phyloP scores from a whole-genome alignment of 495 filamentous ascomycete species.

The Xylaria curta region DNA sequence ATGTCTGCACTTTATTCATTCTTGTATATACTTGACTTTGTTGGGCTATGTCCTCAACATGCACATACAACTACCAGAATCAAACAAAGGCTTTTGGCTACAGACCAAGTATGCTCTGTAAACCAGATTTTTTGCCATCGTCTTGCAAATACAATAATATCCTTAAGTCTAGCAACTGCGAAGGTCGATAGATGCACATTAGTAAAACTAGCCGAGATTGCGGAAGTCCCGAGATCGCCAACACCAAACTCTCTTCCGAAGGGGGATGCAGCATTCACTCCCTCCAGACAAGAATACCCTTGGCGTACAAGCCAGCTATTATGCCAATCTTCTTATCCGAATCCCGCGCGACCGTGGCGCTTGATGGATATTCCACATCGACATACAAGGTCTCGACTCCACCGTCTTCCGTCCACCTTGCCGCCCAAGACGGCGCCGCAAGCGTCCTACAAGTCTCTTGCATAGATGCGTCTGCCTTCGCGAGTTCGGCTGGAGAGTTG shows the following conservation, averaged over 20 bases:
- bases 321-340: constrained; percentile 46
- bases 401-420: constrained; percentile 45
- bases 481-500: constrained; percentile 28
- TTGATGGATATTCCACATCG: constrained; percentile 41
- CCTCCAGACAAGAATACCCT: constrained; percentile 51
- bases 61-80: constrained; percentile 18
- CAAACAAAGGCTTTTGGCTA: background rate
- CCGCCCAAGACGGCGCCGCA: constrained; percentile 45
- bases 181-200: background rate
- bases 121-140: background rate
- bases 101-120: background rate
- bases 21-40: constrained; percentile 22
- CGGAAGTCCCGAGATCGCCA: background rate
- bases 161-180: background rate
- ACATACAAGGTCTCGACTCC: constrained; percentile 48
- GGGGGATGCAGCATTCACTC: constrained; percentile 30
- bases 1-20: constrained; percentile 7
- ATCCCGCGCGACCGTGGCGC: constrained; percentile 49
- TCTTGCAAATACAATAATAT: background rate
- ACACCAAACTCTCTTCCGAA: background rate
- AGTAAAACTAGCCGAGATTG: background rate
- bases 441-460: constrained; percentile 38
- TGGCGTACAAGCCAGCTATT: constrained; percentile 51
- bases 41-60: constrained; percentile 8
- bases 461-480: constrained; percentile 29